Evolutionary conservation across 1,284 basidiomycete species (phyloP).

Genomic region (Rhodotorula sp.): DNA sequence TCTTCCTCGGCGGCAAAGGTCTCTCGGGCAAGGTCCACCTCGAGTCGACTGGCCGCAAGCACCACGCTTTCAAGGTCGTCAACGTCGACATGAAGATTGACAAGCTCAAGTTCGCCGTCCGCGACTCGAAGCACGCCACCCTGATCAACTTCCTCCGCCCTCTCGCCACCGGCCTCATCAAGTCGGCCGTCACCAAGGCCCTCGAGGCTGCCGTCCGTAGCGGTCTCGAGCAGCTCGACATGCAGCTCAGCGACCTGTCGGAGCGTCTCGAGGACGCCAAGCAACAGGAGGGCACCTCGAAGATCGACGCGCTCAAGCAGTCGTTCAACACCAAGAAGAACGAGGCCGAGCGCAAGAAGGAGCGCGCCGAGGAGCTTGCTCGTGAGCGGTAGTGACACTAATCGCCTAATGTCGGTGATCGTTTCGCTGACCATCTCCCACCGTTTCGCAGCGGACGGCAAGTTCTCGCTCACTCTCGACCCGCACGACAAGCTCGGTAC

Average conservation of each 20-base stretch:
- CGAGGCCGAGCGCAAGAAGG: conserved; percentile 48
- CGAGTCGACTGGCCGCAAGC: conserved; percentile 36
- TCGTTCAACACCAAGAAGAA: conserved; percentile 56
- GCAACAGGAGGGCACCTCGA: conserved; percentile 55
- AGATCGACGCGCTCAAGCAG: conserved; percentile 58
- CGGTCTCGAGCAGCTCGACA: conserved; percentile 79
- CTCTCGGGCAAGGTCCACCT: conserved; percentile 59
- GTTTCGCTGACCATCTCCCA: background rate
- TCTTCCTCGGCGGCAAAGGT: conserved; percentile 72
- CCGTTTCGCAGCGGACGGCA: conserved; percentile 20
- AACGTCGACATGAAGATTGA: conserved; percentile 65
- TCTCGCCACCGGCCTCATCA: conserved; percentile 75
- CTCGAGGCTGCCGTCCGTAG: conserved; percentile 72
- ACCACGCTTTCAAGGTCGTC: conserved; percentile 72
- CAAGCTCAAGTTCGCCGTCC: conserved; percentile 65
- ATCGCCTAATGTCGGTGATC: fast-evolving
- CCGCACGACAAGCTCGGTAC: conserved; percentile 58
- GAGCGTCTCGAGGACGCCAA: conserved; percentile 72
- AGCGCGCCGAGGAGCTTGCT: conserved; percentile 47
- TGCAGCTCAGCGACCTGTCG: conserved; percentile 75
- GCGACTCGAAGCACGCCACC: conserved; percentile 85
- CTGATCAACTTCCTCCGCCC: conserved; percentile 55
- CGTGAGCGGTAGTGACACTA: conserved; percentile 31
- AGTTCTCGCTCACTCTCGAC: conserved; percentile 46
- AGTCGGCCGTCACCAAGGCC: conserved; percentile 84